These are phyloP conservation scores for Heterobasidion annosum DNA, from an alignment of 1,284 basidiomycete genomes.

Conservation along the genomic window DNA sequence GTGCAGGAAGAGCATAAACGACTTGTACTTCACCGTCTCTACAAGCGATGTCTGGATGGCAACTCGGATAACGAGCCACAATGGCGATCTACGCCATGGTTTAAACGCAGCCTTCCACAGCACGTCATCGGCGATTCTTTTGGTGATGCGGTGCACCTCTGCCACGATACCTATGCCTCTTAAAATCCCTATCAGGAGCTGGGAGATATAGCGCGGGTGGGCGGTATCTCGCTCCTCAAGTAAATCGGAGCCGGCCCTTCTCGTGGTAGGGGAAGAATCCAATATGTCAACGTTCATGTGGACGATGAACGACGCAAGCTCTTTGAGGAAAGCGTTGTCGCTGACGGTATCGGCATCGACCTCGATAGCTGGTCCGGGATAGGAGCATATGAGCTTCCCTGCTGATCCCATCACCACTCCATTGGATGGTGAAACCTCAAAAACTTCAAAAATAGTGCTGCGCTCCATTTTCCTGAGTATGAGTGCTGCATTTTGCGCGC, in stretches of 20 bases:
- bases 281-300: constrained; percentile 20
- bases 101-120: constrained; percentile 24
- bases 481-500: constrained; percentile 35
- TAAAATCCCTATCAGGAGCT: constrained; percentile 31
- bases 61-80: constrained; percentile 37
- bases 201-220: constrained; percentile 32
- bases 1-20: constrained; percentile 34
- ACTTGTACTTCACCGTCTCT: constrained; percentile 28
- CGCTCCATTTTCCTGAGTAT: constrained; percentile 22
- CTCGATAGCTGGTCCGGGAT: constrained; percentile 22
- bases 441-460: constrained; percentile 26
- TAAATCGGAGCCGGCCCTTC: constrained; percentile 16
- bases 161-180: constrained; percentile 19
- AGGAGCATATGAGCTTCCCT: constrained; percentile 28
- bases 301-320: constrained; percentile 23
- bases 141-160: constrained; percentile 22
- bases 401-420: constrained; percentile 22
- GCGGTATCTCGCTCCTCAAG: constrained; percentile 20
- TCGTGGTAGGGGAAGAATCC: constrained; percentile 10
- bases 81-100: constrained; percentile 36
- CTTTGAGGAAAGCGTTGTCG: constrained; percentile 16
- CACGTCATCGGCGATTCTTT: constrained; percentile 36
- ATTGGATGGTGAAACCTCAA: constrained; percentile 28
- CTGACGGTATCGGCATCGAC: constrained; percentile 21
- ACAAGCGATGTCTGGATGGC: constrained; percentile 32